Percentiles rank a stretch among this genome's conserved stretches.
phyloP scores from a whole-genome alignment of 108 stramenopile species.

The Schizochytrium sp. region DNA sequence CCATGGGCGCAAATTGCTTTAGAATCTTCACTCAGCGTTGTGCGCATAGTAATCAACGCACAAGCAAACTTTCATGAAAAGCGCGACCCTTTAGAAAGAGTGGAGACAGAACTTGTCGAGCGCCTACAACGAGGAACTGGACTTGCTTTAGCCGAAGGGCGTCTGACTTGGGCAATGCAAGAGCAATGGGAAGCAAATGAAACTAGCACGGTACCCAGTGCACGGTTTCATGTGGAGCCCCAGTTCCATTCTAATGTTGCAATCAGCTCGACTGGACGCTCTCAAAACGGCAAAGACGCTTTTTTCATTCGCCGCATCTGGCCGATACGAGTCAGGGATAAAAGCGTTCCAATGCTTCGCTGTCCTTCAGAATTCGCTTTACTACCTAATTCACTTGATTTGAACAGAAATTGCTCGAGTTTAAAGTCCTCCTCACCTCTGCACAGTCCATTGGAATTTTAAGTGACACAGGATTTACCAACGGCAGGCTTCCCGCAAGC shows the following conservation, averaged over 20 bases:
- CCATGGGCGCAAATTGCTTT: conserved; percentile 24
- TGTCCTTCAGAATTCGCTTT: conserved; percentile 6
- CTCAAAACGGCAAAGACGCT: not conserved
- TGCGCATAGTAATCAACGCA: not conserved
- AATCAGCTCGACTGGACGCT: not conserved
- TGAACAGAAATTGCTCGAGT: no score
- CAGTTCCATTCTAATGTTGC: not conserved
- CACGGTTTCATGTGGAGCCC: not conserved
- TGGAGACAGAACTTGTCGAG: conserved; percentile 51
- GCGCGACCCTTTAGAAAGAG: not conserved
- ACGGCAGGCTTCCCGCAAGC: no score
- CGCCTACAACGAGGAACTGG: conserved; percentile 34
- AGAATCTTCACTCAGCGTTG: not conserved
- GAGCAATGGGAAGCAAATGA: not conserved
- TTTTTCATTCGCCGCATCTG: conserved; percentile 47
- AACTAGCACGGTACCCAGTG: not conserved
- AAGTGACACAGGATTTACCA: no score
- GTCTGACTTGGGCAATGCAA: not conserved
- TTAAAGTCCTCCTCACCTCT: no score
- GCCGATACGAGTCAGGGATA: not conserved
- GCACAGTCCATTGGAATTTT: no score
- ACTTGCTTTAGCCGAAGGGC: not conserved
- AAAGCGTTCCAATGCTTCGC: conserved; percentile 30
- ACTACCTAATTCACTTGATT: not conserved
- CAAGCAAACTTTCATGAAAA: not conserved